Evolutionary conservation across 2,329 filamentous ascomycete genomes (phyloP), one percentile per base, ranked within the genome.

Genomic region (Aspergillus sp.): DNA sequence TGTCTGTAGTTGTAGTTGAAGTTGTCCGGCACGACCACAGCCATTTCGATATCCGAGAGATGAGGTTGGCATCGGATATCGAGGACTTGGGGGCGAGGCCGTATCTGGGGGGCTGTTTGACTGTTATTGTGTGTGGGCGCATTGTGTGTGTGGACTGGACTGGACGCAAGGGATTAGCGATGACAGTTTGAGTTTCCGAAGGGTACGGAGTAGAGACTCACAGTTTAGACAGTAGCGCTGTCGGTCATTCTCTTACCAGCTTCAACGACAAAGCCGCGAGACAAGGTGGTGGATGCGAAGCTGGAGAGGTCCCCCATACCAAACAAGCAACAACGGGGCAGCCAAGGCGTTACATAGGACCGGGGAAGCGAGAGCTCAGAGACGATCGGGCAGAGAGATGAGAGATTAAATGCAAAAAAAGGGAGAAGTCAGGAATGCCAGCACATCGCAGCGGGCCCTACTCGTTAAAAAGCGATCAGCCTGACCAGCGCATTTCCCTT

Each of bases 21-120:
- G 41, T n/a, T 7, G 19, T 47, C 51, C 59, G 60, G 12, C 19
- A 54, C 17, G 61, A 61, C 61, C 59, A 62, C 2, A 65, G 45
- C 63, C 63, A 65, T 50, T 64, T 62, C 3, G 59, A 59, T 20
- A 63, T 54, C n/a, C 59, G 56, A 7, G 46, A 45, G 1, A 62
- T 13, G 11, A 64, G 33, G 40, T 61, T 61, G 7, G 47, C 33
- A 22, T 56, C 44, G 15, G 46, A 47, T 11, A 56, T 45, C 4
- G 40, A 19, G 41, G 17, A 51, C 13, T 53, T 51, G 12, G 52
- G 54, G 12, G 56, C 6, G 11, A 51, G 54, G 17, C 44, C 27
- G 39, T 51, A 61, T 22, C 30, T 46, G 17, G 48, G 15, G n/a
- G 52, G 41, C 46, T 30, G 13, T 33, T 37, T 54, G 44, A 34